Conservation (phyloP, 148 eudicot genomes). For the Vaccinium macrocarpon region DNA sequence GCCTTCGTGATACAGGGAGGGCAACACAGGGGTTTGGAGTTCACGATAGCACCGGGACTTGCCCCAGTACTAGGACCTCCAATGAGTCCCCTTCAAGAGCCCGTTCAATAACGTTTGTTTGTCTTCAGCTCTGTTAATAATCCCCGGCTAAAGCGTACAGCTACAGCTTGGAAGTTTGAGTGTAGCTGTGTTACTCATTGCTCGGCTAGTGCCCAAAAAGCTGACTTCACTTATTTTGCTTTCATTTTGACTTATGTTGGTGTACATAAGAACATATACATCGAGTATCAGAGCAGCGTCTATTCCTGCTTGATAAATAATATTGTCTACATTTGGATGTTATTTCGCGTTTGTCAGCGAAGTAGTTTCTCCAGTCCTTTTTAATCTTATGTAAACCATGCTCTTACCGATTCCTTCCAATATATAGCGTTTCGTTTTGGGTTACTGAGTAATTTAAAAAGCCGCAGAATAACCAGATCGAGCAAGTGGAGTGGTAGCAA, state of each 20-base stretch:
- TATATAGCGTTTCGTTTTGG: neutral
- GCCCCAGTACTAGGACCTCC: constrained; percentile 26
- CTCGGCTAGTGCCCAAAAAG: neutral
- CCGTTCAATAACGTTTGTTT: constrained; percentile 25
- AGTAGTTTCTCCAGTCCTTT: neutral
- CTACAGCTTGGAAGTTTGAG: neutral
- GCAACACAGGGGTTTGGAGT: constrained; percentile 59
- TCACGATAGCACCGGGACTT: constrained; percentile 52
- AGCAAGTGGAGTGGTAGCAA: no score
- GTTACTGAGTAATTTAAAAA: neutral
- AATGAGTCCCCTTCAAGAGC: constrained; percentile 30
- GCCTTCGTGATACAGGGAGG: constrained; percentile 72
- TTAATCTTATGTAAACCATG: neutral
- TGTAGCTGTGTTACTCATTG: neutral
- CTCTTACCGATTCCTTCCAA: neutral
- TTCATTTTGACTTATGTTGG: neutral
- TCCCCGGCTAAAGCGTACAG: neutral
- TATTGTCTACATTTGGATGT: neutral
- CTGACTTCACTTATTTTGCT: neutral
- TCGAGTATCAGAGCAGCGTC: neutral
- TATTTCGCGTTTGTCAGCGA: neutral
- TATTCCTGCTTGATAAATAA: neutral
- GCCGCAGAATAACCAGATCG: neutral
- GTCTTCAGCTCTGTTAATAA: neutral
- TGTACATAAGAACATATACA: neutral